Evolutionary conservation across 306 rosid genomes (phyloP).

Genomic region (Fragaria ananassa): DNA sequence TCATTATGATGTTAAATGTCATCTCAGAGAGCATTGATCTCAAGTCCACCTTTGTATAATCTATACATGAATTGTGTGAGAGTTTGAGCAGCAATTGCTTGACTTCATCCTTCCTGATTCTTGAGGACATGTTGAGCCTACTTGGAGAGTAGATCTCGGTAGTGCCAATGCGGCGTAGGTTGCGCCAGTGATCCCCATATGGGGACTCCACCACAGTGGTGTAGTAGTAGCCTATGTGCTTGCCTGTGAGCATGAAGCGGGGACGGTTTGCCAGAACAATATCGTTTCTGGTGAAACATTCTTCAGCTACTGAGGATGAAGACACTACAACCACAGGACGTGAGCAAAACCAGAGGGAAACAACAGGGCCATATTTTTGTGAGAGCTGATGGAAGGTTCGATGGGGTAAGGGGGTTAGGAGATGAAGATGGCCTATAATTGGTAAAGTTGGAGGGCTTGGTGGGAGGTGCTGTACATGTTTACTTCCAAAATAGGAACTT

Average conservation of each 20-base stretch:
- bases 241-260: conserved; percentile 3
- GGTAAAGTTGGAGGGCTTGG: conserved; percentile 55
- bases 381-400: conserved; percentile 36
- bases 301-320: conserved; percentile 42
- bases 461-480: conserved; percentile 30
- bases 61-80: neutral
- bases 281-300: conserved; percentile 73
- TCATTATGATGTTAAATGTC: conserved; percentile 56
- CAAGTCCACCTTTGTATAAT: conserved; percentile 36
- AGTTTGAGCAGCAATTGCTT: conserved; percentile 33
- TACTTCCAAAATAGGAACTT: conserved; percentile 26
- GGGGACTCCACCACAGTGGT: conserved; percentile 31
- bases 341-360: conserved; percentile 33
- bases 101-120: conserved; percentile 44
- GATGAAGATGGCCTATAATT: conserved; percentile 56
- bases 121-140: conserved; percentile 28
- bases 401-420: conserved; percentile 37
- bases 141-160: conserved; percentile 51
- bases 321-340: conserved; percentile 42
- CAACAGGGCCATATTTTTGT: conserved; percentile 36
- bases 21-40: conserved; percentile 34
- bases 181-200: conserved; percentile 80
- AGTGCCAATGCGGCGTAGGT: conserved; percentile 62
- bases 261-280: conserved; percentile 49
- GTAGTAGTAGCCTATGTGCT: conserved; percentile 43